A percentile compares a stretch with the other conserved stretches of the same genome.
Evolutionary conservation across 768 basidiomycete species (phyloP).

Genomic region (Tremella fuciformis): DNA sequence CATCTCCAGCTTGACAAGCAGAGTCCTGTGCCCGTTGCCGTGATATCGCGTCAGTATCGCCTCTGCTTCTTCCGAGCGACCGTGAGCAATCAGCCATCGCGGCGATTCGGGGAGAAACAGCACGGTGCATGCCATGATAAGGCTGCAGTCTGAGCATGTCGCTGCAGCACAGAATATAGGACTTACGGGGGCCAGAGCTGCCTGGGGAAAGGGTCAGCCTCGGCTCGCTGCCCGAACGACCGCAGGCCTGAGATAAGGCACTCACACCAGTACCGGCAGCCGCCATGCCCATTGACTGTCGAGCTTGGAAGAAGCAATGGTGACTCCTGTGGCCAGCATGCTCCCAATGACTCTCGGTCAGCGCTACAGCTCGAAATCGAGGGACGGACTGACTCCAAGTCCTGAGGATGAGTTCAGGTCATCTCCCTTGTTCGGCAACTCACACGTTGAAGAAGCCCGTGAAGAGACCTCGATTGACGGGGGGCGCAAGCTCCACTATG

Average conservation of each 20-base stretch:
- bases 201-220: conserved; percentile 10
- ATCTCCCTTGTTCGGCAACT: not conserved
- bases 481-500: conserved; percentile 30
- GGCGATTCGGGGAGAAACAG: conserved; percentile 35
- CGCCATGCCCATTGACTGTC: conserved; percentile 31
- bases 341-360: conserved; percentile 16
- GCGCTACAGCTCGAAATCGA: not conserved
- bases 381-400: conserved; percentile 7
- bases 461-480: conserved; percentile 20
- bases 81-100: conserved; percentile 34
- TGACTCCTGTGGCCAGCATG: conserved; percentile 21
- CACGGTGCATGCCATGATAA: conserved; percentile 16
- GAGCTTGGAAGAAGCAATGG: conserved; percentile 19
- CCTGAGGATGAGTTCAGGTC: conserved; percentile 1
- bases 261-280: conserved; percentile 28
- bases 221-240: not conserved
- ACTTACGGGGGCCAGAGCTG: conserved; percentile 23
- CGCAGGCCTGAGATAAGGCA: not conserved
- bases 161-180: not conserved
- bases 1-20: conserved; percentile 24
- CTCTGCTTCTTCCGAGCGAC: conserved; percentile 21
- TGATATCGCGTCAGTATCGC: conserved; percentile 25
- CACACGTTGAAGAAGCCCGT: conserved; percentile 15
- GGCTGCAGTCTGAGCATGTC: conserved; percentile 8
- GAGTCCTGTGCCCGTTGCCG: conserved; percentile 25